phyloP scores from a whole-genome alignment of 805 yeast genomes.

The Kockiozyma suomiensis region DNA sequence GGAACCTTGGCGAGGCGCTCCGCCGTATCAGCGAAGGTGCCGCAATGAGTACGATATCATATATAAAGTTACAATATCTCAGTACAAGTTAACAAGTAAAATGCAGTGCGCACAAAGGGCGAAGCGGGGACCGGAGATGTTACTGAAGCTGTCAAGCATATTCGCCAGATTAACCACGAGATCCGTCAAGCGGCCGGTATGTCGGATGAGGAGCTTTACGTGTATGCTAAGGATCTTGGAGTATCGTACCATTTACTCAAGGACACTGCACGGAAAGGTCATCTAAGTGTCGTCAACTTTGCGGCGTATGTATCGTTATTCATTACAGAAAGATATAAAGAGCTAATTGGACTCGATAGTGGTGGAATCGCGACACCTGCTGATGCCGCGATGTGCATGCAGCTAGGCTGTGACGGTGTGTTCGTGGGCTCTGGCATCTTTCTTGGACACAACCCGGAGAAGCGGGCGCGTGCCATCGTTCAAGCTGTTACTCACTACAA shows the following conservation, averaged over 20 bases:
- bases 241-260: conserved; percentile 61
- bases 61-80: not conserved
- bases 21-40: conserved; percentile 82
- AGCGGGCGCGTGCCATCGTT: conserved; percentile 76
- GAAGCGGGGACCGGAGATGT: conserved; percentile 91
- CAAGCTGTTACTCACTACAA: conserved; percentile 73
- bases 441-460: conserved; percentile 71
- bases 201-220: conserved; percentile 51
- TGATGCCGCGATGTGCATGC: conserved; percentile 84
- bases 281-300: conserved; percentile 79
- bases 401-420: conserved; percentile 76
- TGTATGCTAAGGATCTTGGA: conserved; percentile 58
- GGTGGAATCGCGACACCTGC: conserved; percentile 90
- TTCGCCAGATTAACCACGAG: conserved; percentile 60
- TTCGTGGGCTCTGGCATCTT: conserved; percentile 80
- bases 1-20: conserved; percentile 77
- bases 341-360: conserved; percentile 7
- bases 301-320: conserved; percentile 53
- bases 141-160: conserved; percentile 78
- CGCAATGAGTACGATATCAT: conserved; percentile 64
- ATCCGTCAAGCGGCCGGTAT: conserved; percentile 52
- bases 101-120: conserved; percentile 69
- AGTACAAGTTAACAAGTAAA: not conserved
- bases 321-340: not conserved
- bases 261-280: conserved; percentile 55